Base-by-base conservation (phyloP, 108 stramenopile species). In the Fragilariopsis cylindrus region DNA sequence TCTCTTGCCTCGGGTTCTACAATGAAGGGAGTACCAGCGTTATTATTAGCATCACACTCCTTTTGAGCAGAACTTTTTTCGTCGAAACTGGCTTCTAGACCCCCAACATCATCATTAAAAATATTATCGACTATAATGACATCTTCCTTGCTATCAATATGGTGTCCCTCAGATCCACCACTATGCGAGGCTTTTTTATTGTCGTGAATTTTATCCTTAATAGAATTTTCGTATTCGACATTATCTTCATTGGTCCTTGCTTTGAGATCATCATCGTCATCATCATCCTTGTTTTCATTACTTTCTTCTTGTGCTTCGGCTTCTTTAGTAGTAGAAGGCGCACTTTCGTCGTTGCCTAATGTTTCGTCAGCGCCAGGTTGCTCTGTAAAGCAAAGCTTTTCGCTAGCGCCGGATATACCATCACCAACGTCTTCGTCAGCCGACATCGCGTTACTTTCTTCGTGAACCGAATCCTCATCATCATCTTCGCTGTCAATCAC, bases 401-500 rank as follows among this genome's bases (percentile, higher is more conserved):
- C 60, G 13, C 15, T 60, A 30, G 9, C 39, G 11, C 60, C 60
- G 11, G 21, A 18, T 13, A 9, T 18, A 16, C 30, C 30, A 30
- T 30, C 30, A 30, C 30, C 60, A 60, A 30, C 60, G 60, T 60
- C 18, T 60, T 16, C 16, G 60, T 12, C 21, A 60, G 39, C 60
- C 53, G 45, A 48, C 66, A 48, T 46, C 47, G 5, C 52, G 30
- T 70, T 54, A 13, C 12, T 15, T 21, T 70, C 69, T 0, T 63
- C 62, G 60, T 18, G 21, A n/a, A 30, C 60, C 39, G 11, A 11
- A 60, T 2, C 60, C 18, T 72, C 57, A 11, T 44, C 42, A 15
- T 13, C 71, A 54, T 69, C 53, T n/a, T n/a, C 66, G n/a, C 13
- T 12, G n/a, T 45, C 44, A 54, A 69, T 53, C 13, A 44, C 70